Base-by-base conservation (phyloP, 139 green algal genomes). In the Penium margaritaceum region DNA sequence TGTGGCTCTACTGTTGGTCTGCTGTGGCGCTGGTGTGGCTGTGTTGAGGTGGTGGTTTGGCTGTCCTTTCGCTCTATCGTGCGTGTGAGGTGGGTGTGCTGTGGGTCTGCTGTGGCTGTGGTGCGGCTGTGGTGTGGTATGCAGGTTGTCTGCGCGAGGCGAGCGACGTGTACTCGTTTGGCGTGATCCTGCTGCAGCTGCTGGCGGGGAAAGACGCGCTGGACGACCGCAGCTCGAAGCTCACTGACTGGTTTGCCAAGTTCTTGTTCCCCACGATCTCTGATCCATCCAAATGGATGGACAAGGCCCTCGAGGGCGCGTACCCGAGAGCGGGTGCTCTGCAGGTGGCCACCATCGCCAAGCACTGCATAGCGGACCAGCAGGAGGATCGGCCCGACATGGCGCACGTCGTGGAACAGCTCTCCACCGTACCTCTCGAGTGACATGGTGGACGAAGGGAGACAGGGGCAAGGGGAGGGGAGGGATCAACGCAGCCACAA, bases 91-190 rank as follows among this genome's bases (percentile, higher is more conserved):
- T n/a, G n/a, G n/a, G n/a, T n/a, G n/a, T n/a, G n/a, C n/a, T n/a
- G n/a, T n/a, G n/a, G n/a, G n/a, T n/a, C n/a, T n/a, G n/a, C n/a
- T n/a, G n/a, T n/a, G n/a, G n/a, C n/a, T n/a, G n/a, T n/a, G n/a
- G n/a, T n/a, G n/a, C n/a, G n/a, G n/a, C n/a, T n/a, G n/a, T n/a
- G n/a, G n/a, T n/a, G n/a, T n/a, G n/a, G n/a, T n/a, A n/a, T n/a
- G n/a, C 51, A 60, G 51, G 51, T 21, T 60, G 51, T 34, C 51
- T 60, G 15, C 51, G 51, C 5, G 51, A 60, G 14, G 30, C 29
- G 51, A 60, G 51, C n/a, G 51, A 60, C 51, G 51, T 60, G 51
- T 60, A 33, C 2, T 60, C 51, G 2, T 60, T 60, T 60, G 51
- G 51, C 1, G 2, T 60, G 5, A 60, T 60, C 21, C 51, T 60